Percentiles rank a stretch among this genome's conserved stretches.
Conservation (phyloP, 2,329 filamentous ascomycete species). For the Nannizziopsis barbatae region DNA sequence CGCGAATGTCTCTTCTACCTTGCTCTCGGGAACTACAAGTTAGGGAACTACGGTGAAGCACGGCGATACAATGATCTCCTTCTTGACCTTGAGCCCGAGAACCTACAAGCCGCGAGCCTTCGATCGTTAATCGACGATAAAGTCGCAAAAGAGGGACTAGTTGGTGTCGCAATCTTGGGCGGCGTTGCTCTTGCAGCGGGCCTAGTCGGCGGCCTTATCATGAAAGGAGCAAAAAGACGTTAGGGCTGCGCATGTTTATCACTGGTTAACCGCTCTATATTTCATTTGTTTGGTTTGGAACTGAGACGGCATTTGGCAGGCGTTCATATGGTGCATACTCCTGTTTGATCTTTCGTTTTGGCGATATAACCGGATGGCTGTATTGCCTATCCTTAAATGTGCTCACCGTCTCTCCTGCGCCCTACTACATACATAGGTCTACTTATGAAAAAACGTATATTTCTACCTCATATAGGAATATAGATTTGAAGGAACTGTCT, state of each 20-base stretch:
- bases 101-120: constrained; percentile 80
- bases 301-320: constrained; percentile 8
- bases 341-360: neutral
- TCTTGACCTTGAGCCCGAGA: constrained; percentile 79
- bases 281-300: neutral
- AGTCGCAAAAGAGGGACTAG: constrained; percentile 83
- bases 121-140: constrained; percentile 86
- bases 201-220: constrained; percentile 77
- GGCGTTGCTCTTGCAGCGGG: constrained; percentile 86
- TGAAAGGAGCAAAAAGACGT: constrained; percentile 60
- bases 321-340: constrained; percentile 6
- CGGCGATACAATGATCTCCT: constrained; percentile 88
- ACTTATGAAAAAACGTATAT: too few species aligned
- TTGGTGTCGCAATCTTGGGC: constrained; percentile 90
- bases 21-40: constrained; percentile 92
- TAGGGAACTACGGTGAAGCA: constrained; percentile 93
- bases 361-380: neutral
- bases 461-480: too few species aligned
- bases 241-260: constrained; percentile 18
- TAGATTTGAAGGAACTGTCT: too few species aligned
- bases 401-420: too few species aligned
- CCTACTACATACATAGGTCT: too few species aligned
- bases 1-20: constrained; percentile 98
- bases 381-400: too few species aligned
- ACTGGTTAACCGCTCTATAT: constrained; percentile 2